Percentiles rank a stretch among this genome's conserved stretches.
Evolutionary conservation across 495 filamentous ascomycete species (phyloP).

Genomic region (Bombardia bombarda): DNA sequence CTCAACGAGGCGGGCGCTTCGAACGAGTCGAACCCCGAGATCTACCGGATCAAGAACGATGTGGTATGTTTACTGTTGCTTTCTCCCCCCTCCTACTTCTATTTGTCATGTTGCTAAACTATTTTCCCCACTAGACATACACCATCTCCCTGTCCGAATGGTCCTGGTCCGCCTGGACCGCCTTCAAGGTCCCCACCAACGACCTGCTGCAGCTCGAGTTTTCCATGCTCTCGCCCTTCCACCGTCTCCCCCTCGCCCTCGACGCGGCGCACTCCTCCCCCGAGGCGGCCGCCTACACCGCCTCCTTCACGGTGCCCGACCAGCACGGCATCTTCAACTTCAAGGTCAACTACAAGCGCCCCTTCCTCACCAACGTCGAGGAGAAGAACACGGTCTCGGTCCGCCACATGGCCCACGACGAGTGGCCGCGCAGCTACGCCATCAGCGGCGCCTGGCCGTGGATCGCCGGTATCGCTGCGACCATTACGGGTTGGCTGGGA

Average conservation of each 20-base stretch:
- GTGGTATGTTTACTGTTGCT: slow-evolving; percentile 57
- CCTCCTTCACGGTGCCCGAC: slow-evolving; percentile 76
- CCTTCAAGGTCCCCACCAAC: slow-evolving; percentile 58
- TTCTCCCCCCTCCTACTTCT: not conserved
- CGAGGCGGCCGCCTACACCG: slow-evolving; percentile 66
- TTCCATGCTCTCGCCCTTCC: slow-evolving; percentile 97
- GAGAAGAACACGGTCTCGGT: slow-evolving; percentile 94
- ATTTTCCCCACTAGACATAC: slow-evolving; percentile 54
- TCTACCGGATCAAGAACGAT: slow-evolving; percentile 96
- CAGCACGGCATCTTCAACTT: slow-evolving; percentile 99
- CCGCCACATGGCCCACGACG: slow-evolving; percentile 91
- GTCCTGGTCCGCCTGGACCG: slow-evolving; percentile 55
- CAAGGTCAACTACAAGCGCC: slow-evolving; percentile 89
- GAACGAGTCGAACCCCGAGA: slow-evolving; percentile 64
- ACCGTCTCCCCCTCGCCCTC: slow-evolving; percentile 71
- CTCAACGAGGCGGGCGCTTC: slow-evolving; percentile 47
- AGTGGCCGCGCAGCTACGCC: slow-evolving; percentile 84
- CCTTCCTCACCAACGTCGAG: slow-evolving; percentile 81
- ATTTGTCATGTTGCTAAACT: not conserved
- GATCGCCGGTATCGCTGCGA: slow-evolving; percentile 82
- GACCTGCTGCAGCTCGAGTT: slow-evolving; percentile 91
- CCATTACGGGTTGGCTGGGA: slow-evolving; percentile 71
- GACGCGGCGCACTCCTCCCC: slow-evolving; percentile 39
- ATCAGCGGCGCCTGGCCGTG: slow-evolving; percentile 93
- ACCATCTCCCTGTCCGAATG: slow-evolving; percentile 85